Evolutionary conservation across 1,139 yeast genomes (phyloP), one percentile per base, ranked within the genome.

Genomic region (Geotrichum reessii): DNA sequence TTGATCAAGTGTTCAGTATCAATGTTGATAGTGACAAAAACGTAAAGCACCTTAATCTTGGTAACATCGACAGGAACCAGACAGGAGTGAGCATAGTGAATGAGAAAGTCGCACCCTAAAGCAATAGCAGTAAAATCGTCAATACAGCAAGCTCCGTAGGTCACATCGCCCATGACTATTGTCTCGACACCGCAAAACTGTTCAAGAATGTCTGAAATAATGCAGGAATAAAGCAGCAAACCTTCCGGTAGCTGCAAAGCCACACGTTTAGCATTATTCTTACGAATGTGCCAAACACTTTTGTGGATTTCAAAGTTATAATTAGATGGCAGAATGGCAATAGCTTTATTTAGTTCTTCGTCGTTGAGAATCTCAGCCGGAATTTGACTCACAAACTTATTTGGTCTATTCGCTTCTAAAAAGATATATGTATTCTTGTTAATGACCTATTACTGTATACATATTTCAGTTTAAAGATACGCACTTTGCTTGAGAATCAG

Each of bases 211-310:
- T 93, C 99, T 1, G 96, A 80, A 21, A 93, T 83, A 50, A 93
- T 81, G 63, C 95, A 79, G 0, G 98, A 85, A 71, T 92, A 93
- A 2, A 93, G 87, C 57, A 93, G 76, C 49, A 93, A 74, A 1
- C 99, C 99, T 72, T 93, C 99, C 0, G 99, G 99, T 96, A 93
- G 88, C 69, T 93, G 99, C 44, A 93, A 74, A 0, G 97, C 97
- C 8, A 95, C 97, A 42, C 86, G 74, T 65, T 81, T 87, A 31
- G 96, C 92, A 40, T 75, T 74, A 61, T 81, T 78, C 70, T 89
- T 89, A 50, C 82, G 79, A 52, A 95, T 86, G 68, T 93, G 92
- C 96, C 97, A 92, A 6, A 93, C 86, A 0, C 98, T 91, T 71
- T 93, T 93, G 73, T 91, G 98, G 60, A 93, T 86, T 72, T 93